Conservation (phyloP, 441 rosid species). For the Metrosideros polymorpha region DNA sequence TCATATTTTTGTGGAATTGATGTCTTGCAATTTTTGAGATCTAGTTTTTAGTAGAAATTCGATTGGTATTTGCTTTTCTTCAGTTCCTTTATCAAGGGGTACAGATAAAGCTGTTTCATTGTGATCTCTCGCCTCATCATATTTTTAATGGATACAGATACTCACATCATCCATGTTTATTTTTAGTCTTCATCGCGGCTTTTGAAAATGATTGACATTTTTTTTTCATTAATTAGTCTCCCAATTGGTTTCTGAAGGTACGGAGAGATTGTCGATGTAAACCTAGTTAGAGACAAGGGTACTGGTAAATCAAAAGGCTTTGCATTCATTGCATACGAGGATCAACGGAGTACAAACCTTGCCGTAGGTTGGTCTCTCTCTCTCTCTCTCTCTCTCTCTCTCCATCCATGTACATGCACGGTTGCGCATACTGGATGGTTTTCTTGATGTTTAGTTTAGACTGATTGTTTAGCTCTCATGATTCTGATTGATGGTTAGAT, state of each 20-base stretch:
- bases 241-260: slow-evolving; percentile 22
- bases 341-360: slow-evolving; percentile 81
- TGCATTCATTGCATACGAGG: slow-evolving; percentile 86
- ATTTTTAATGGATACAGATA: background rate
- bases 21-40: background rate
- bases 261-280: slow-evolving; percentile 87
- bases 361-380: slow-evolving; percentile 66
- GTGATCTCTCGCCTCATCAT: background rate
- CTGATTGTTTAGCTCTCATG: background rate
- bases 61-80: background rate
- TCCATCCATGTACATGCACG: background rate
- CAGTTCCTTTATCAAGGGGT: background rate
- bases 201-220: background rate
- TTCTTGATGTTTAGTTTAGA: background rate
- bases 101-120: background rate
- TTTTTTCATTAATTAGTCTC: background rate
- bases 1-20: background rate
- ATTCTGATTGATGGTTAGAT: slow-evolving; percentile 29
- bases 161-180: background rate
- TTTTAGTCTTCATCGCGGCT: background rate
- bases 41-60: background rate
- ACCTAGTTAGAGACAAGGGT: slow-evolving; percentile 80
- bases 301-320: slow-evolving; percentile 92
- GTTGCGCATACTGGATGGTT: background rate
- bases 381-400: background rate